These are phyloP conservation scores for Colletotrichum sp. DNA, from an alignment of 2,329 filamentous ascomycete species.

Conservation along the genomic window DNA sequence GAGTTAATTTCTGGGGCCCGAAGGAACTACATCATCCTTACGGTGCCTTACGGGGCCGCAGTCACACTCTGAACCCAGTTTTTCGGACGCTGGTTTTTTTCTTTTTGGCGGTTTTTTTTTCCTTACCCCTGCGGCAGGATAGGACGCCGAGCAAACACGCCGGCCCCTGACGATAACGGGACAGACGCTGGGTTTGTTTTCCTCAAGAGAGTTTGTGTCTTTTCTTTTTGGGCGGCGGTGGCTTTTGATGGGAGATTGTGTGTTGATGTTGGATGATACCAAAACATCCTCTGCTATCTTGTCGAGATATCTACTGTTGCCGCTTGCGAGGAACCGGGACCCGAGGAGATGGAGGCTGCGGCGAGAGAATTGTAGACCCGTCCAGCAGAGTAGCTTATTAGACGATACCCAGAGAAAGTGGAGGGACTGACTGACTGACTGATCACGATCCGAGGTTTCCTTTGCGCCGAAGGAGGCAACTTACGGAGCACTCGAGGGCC, in stretches of 20 bases:
- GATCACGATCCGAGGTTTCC: neutral
- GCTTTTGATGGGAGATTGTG: neutral
- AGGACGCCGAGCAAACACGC: neutral
- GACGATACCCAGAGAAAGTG: neutral
- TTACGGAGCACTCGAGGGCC: neutral
- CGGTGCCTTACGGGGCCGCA: slow-evolving; percentile 1
- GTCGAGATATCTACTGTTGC: neutral
- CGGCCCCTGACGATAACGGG: neutral
- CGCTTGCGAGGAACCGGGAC: neutral
- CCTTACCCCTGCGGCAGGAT: neutral
- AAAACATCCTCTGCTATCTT: neutral
- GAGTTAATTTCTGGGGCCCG: neutral
- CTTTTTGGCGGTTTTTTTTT: neutral
- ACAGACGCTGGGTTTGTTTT: neutral
- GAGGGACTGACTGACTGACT: neutral
- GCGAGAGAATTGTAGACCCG: neutral
- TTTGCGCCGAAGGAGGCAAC: neutral
- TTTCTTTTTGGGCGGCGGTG: neutral
- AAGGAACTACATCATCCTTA: slow-evolving; percentile 15
- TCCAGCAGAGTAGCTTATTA: neutral
- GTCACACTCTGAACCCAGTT: neutral
- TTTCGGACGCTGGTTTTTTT: neutral
- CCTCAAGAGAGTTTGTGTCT: neutral
- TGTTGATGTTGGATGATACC: neutral
- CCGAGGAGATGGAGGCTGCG: neutral